These are phyloP conservation scores for Suillus fuscotomentosus DNA, from an alignment of 768 basidiomycete species.

Conservation along the genomic window DNA sequence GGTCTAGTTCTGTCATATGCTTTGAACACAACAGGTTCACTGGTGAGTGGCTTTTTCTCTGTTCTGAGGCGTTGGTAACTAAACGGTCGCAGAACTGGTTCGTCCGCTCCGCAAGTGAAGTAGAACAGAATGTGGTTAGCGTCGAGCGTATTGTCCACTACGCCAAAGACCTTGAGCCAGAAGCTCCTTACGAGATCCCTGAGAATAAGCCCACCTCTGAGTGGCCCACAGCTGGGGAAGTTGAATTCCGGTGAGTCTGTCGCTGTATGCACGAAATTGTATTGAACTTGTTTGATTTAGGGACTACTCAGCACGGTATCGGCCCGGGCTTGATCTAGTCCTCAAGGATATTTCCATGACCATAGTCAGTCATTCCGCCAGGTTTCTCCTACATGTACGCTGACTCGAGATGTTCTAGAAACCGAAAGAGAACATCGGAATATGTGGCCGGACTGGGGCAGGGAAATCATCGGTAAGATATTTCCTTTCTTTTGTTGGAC, in stretches of 20 bases:
- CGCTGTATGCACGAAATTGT: background rate
- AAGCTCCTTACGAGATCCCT: slow-evolving; percentile 71
- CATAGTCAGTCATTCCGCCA: slow-evolving; percentile 45
- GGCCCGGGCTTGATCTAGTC: slow-evolving; percentile 76
- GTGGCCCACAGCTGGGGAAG: slow-evolving; percentile 76
- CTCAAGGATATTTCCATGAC: slow-evolving; percentile 71
- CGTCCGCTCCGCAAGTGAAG: slow-evolving; percentile 80
- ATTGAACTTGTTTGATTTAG: slow-evolving; percentile 32
- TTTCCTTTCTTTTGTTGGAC: background rate
- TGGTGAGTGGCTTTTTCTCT: slow-evolving; percentile 46
- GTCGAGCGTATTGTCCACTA: slow-evolving; percentile 89
- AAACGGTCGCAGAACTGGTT: slow-evolving; percentile 65
- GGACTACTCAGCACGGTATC: slow-evolving; percentile 75
- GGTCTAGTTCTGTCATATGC: slow-evolving; percentile 86
- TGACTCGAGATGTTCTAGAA: slow-evolving; percentile 41
- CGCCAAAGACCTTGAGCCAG: slow-evolving; percentile 58
- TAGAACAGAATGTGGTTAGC: slow-evolving; percentile 88
- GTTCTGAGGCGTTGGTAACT: slow-evolving; percentile 2
- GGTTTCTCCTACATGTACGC: background rate
- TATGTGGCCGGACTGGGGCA: slow-evolving; percentile 81
- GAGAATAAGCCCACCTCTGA: slow-evolving; percentile 47
- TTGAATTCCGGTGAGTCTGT: slow-evolving; percentile 65
- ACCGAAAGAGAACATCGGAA: slow-evolving; percentile 85
- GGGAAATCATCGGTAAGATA: slow-evolving; percentile 69
- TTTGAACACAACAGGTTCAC: slow-evolving; percentile 74